These are phyloP conservation scores for Somion occarium DNA, from an alignment of 1,284 basidiomycete species.

Conservation along the genomic window DNA sequence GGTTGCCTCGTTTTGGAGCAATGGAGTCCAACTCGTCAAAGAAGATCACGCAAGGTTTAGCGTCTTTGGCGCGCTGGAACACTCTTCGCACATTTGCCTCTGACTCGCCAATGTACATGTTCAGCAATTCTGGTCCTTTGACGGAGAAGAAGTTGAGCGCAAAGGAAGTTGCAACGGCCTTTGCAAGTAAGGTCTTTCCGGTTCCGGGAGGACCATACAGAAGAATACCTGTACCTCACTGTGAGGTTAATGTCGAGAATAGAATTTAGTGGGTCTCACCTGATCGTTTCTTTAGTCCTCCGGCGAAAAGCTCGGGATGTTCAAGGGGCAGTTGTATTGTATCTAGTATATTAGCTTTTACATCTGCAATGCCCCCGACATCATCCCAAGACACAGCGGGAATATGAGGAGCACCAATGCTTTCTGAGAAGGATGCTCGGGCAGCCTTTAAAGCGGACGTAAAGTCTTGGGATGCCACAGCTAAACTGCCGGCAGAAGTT, in stretches of 20 bases:
- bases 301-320: conserved; percentile 89
- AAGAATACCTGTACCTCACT: conserved; percentile 62
- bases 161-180: conserved; percentile 91
- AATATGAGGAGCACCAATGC: conserved; percentile 95
- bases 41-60: conserved; percentile 90
- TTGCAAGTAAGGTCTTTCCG: conserved; percentile 93
- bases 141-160: conserved; percentile 94
- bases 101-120: conserved; percentile 99
- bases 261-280: conserved; percentile 40
- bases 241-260: not conserved
- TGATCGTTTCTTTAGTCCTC: conserved; percentile 93
- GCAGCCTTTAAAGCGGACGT: conserved; percentile 73
- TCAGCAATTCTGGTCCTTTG: conserved; percentile 94
- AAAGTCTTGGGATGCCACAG: conserved; percentile 49
- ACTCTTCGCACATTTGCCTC: conserved; percentile 93
- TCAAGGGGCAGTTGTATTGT: conserved; percentile 96
- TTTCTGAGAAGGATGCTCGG: conserved; percentile 81
- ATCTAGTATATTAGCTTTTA: conserved; percentile 94
- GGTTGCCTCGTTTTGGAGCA: conserved; percentile 93
- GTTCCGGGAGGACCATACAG: conserved; percentile 94
- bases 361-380: conserved; percentile 85
- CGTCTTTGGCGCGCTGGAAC: conserved; percentile 89
- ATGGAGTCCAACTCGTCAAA: conserved; percentile 98
- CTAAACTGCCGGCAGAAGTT: not conserved
- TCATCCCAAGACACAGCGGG: conserved; percentile 98